These are phyloP conservation scores for Calocybe gambosa DNA, from an alignment of 1,284 basidiomycete species.

Conservation along the genomic window DNA sequence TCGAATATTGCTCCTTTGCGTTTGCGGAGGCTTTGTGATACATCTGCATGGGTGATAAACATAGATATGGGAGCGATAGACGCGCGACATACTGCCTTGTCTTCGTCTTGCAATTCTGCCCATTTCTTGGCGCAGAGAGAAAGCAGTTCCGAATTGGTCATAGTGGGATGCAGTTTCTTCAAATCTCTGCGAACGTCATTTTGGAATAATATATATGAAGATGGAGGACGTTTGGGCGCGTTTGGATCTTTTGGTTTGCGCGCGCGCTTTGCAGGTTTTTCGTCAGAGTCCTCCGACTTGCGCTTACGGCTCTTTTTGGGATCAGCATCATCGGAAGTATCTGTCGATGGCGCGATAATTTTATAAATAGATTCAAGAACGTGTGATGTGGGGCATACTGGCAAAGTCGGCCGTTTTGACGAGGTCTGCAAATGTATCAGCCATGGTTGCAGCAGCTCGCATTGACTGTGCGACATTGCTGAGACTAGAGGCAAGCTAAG, in stretches of 20 bases:
- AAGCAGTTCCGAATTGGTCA: slow-evolving; percentile 72
- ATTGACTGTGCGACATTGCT: slow-evolving; percentile 49
- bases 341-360: not conserved
- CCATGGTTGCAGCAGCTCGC: slow-evolving; percentile 50
- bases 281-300: slow-evolving; percentile 41
- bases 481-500: slow-evolving; percentile 31
- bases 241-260: slow-evolving; percentile 83
- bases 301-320: slow-evolving; percentile 36
- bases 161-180: slow-evolving; percentile 57
- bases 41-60: slow-evolving; percentile 21
- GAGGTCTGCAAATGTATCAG: slow-evolving; percentile 48
- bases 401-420: slow-evolving; percentile 23
- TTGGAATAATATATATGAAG: slow-evolving; percentile 95
- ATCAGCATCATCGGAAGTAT: slow-evolving; percentile 4
- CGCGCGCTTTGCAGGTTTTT: slow-evolving; percentile 38
- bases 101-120: slow-evolving; percentile 58
- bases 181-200: slow-evolving; percentile 80
- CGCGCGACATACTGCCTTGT: slow-evolving; percentile 60
- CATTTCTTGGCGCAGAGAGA: slow-evolving; percentile 70
- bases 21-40: slow-evolving; percentile 33
- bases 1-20: slow-evolving; percentile 44
- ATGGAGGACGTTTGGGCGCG: slow-evolving; percentile 90
- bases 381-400: slow-evolving; percentile 14
- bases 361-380: not conserved
- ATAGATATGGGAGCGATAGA: slow-evolving; percentile 18